Evolutionary conservation across 768 basidiomycete genomes (phyloP).

Genomic region (Heimioporus sp.): DNA sequence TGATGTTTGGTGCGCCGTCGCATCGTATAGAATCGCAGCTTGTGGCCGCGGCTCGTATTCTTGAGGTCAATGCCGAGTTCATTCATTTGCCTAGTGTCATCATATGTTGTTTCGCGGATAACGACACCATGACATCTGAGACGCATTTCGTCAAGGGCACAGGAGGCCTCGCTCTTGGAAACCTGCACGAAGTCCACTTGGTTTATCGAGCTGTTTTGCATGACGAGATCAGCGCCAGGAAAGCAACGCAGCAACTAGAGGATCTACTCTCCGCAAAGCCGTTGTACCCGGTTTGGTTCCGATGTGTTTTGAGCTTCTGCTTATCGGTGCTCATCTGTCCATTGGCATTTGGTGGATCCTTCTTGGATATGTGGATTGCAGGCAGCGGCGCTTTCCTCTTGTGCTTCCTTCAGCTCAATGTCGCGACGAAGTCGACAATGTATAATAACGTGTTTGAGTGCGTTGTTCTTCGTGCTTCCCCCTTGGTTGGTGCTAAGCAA

Average conservation of each 20-base stretch:
- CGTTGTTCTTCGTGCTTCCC: constrained; percentile 4
- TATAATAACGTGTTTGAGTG: constrained; percentile 94
- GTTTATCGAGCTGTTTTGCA: constrained; percentile 89
- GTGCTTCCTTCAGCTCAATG: constrained; percentile 66
- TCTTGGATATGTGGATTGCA: constrained; percentile 83
- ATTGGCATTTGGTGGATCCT: constrained; percentile 80
- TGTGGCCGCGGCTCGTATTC: constrained; percentile 80
- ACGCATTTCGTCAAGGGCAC: constrained; percentile 84
- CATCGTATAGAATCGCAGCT: constrained; percentile 94
- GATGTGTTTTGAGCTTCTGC: constrained; percentile 67
- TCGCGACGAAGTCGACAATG: constrained; percentile 72
- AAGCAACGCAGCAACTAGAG: constrained; percentile 64
- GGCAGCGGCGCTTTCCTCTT: constrained; percentile 67
- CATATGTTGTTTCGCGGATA: constrained; percentile 87
- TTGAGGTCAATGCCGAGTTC: constrained; percentile 90
- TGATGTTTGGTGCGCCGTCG: constrained; percentile 91
- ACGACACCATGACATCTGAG: constrained; percentile 84
- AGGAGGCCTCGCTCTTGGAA: constrained; percentile 78
- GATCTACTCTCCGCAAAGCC: constrained; percentile 61
- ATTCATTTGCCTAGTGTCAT: constrained; percentile 81
- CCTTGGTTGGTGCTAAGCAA: constrained; percentile 6
- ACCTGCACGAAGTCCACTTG: constrained; percentile 78
- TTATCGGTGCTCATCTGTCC: constrained; percentile 80
- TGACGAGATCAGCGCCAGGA: constrained; percentile 84
- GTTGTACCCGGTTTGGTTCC: constrained; percentile 58